phyloP scores from a whole-genome alignment of 2,329 filamentous ascomycete genomes.

The Colletotrichum kahawae region DNA sequence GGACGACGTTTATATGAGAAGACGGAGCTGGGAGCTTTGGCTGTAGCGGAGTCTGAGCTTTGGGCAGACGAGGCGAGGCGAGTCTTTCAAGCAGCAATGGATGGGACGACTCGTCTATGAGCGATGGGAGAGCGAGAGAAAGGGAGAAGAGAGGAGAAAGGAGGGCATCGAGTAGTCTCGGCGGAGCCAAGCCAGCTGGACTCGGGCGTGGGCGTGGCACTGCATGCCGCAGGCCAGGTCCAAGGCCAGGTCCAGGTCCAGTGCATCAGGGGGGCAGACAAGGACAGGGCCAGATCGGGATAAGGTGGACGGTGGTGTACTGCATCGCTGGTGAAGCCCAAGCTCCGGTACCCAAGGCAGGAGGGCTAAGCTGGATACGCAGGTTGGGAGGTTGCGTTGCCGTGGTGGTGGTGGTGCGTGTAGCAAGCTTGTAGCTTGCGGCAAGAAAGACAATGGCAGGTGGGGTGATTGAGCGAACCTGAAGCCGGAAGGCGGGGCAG shows the following conservation, averaged over 20 bases:
- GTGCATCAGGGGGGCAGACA: not conserved
- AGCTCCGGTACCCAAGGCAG: not conserved
- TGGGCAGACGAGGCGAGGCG: not conserved
- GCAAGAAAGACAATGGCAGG: not conserved
- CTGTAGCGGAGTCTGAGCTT: not conserved
- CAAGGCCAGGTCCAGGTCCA: not conserved
- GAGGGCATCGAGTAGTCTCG: not conserved
- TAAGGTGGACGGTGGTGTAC: not conserved
- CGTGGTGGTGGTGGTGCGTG: not conserved
- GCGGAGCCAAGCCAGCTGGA: not conserved
- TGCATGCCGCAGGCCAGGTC: not conserved
- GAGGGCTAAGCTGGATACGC: not conserved
- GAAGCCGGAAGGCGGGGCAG: slow-evolving; percentile 4
- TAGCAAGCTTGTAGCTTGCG: not conserved
- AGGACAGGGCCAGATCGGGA: not conserved
- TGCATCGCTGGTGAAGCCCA: not conserved
- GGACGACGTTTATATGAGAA: not conserved
- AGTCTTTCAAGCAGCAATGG: not conserved
- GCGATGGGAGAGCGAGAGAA: not conserved
- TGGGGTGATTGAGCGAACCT: not conserved
- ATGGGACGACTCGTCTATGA: not conserved
- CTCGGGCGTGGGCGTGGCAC: not conserved
- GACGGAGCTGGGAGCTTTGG: not conserved
- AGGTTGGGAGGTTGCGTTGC: not conserved
- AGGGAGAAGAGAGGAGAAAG: not conserved